Evolutionary conservation across 2,329 filamentous ascomycete species (phyloP).

Genomic region (Neopestalotiopsis rosae): DNA sequence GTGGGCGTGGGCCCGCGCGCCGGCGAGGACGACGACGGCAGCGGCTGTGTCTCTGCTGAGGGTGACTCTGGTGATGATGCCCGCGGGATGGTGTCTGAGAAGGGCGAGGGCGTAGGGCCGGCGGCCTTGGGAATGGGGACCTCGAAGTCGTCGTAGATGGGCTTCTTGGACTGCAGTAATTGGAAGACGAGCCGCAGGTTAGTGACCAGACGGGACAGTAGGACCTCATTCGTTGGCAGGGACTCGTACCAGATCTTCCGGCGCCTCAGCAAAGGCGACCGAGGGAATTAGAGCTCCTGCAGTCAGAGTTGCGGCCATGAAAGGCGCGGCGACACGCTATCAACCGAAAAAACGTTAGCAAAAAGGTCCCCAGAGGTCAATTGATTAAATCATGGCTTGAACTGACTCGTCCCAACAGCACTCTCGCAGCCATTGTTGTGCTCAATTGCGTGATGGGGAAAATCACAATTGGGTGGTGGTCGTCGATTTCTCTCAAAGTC

Average conservation of each 20-base stretch:
- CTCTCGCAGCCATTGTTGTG: constrained; percentile 63
- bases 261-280: constrained; percentile 53
- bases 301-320: constrained; percentile 52
- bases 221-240: neutral
- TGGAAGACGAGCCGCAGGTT: constrained; percentile 3
- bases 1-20: constrained; percentile 75
- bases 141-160: constrained; percentile 81
- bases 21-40: constrained; percentile 30
- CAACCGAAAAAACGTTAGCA: constrained; percentile 36
- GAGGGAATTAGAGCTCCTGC: constrained; percentile 41
- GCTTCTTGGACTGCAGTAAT: constrained; percentile 58
- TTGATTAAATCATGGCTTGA: constrained; percentile 4
- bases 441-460: constrained; percentile 48
- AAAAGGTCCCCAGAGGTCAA: constrained; percentile 18
- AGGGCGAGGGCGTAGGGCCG: constrained; percentile 35
- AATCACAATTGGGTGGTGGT: constrained; percentile 23
- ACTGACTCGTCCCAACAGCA: constrained; percentile 62
- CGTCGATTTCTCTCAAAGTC: constrained; percentile 18
- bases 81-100: constrained; percentile 39
- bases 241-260: constrained; percentile 31
- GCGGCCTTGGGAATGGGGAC: constrained; percentile 38
- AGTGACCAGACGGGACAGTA: neutral
- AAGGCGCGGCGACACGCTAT: constrained; percentile 57
- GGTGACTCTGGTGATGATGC: constrained; percentile 27
- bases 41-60: constrained; percentile 26